Evolutionary conservation across 441 rosid genomes (phyloP), one percentile per base, ranked within the genome.

Genomic region (Raphanus hybrid): DNA sequence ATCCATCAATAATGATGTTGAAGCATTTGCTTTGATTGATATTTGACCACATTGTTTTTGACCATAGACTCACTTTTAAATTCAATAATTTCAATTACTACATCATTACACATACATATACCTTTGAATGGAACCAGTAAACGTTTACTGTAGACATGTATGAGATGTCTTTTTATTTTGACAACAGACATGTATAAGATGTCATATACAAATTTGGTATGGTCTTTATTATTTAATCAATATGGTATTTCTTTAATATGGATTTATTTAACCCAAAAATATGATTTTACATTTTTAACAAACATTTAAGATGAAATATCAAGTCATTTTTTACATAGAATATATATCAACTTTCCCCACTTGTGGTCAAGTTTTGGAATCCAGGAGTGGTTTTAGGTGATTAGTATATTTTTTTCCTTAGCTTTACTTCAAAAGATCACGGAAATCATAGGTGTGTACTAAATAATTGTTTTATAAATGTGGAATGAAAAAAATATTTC

Each of bases 21-120:
- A 69, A 41, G 10, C 16, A 54, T 62, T 54, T 61, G 58, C 27
- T 58, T 15, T 59, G 2, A 11, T 23, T 37, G 70, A 52, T 61
- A 39, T 78, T 73, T 68, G 82, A 78, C 81, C 70, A 67, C 59
- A 54, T 3, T 67, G 52, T 50, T 73, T 78, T 73, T 45, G 26
- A 78, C 65, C 27, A 37, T 16, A 50, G 5, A 37, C 9, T 60
- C 39, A 27, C 60, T 67, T 59, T 71, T 20, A 73, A 55, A 23
- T 11, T 18, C 74, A 73, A 61, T 16, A 8, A 12, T 73, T 52
- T 52, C 77, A 52, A 26, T 35, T 9, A 39, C 27, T 29, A 73
- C 65, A 73, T 73, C 73, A 20, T 50, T 72, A 35, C 74, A 67
- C 29, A 61, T 16, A 34, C 74, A 67, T 54, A 61, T 16, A 34